Conservation (phyloP, 2,329 filamentous ascomycete species). For the Calonectria pauciramosa region DNA sequence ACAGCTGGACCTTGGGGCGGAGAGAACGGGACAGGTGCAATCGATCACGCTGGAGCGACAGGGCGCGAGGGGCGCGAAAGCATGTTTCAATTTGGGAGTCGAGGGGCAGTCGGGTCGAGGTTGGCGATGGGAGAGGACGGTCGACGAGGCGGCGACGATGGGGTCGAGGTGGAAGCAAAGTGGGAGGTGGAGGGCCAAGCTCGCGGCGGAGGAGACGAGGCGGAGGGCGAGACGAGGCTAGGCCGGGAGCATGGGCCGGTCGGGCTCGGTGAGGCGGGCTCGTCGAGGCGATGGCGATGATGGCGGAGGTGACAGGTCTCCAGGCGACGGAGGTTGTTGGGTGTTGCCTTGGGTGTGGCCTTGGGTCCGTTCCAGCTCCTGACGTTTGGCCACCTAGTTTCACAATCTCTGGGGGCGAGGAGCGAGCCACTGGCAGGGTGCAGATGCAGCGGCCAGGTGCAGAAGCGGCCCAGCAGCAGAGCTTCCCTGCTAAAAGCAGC, state of each 20-base stretch:
- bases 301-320: conserved; percentile 20
- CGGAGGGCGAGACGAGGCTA: conserved; percentile 12
- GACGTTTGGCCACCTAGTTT: conserved; percentile 26
- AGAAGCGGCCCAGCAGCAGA: conserved; percentile 8
- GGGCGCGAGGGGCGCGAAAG: conserved; percentile 41
- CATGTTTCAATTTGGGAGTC: conserved; percentile 39
- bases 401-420: conserved; percentile 22
- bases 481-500: neutral
- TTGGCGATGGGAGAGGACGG: conserved; percentile 10
- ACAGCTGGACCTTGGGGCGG: conserved; percentile 28
- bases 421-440: conserved; percentile 8
- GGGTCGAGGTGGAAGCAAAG: neutral
- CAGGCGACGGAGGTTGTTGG: conserved; percentile 12
- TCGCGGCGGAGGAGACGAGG: neutral
- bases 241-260: neutral
- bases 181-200: neutral
- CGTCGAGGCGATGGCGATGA: neutral
- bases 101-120: conserved; percentile 31
- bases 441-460: conserved; percentile 15
- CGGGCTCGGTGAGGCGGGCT: neutral
- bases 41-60: conserved; percentile 43
- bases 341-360: neutral
- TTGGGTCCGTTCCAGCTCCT: conserved; percentile 18
- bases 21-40: conserved; percentile 24
- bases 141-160: conserved; percentile 14